Conservation (phyloP, 2,329 filamentous ascomycete species). For the Scedosporium dehoogii region DNA sequence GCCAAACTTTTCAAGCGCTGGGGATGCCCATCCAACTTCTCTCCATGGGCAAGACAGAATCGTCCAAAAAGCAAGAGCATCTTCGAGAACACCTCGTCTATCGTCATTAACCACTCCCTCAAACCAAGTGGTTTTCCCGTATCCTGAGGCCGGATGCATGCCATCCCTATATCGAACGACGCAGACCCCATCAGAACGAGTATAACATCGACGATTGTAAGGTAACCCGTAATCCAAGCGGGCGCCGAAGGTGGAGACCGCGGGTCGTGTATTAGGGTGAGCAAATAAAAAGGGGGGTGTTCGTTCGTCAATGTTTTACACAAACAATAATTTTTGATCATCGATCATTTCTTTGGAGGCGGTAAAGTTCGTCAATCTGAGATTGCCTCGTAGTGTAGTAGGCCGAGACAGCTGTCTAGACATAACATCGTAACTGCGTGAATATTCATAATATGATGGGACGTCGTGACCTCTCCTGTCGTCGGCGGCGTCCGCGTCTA, state of each 20-base stretch:
- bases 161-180: no score
- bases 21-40: background rate
- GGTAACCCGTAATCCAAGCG: no score
- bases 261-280: no score
- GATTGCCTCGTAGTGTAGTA: background rate
- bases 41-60: background rate
- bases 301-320: background rate
- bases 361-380: background rate
- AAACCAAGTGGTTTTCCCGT: background rate
- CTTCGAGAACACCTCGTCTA: background rate
- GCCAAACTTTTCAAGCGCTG: background rate
- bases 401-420: slow-evolving; percentile 8
- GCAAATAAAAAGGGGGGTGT: background rate
- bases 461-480: background rate
- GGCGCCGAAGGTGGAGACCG: no score
- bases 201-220: no score
- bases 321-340: background rate
- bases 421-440: slow-evolving; percentile 8
- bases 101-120: background rate
- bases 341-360: background rate
- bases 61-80: background rate
- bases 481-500: background rate
- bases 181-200: no score
- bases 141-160: background rate
- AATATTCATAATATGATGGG: slow-evolving; percentile 5